Base-by-base conservation (phyloP, 192 early-diverging fungal species). In the Lobulomyces angularis region DNA sequence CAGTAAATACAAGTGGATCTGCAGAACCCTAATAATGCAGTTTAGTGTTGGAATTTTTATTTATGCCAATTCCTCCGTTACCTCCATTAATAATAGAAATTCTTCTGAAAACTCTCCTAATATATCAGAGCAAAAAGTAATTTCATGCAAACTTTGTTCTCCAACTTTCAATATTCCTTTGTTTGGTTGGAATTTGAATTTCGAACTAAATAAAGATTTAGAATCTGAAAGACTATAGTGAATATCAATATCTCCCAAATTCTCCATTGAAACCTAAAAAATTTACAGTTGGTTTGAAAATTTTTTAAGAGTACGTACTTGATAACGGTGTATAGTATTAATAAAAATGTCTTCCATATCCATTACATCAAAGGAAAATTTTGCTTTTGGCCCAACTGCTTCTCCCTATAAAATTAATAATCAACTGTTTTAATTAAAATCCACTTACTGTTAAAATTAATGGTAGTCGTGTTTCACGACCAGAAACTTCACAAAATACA, bases 281-380 rank as follows among this genome's bases (percentile, higher is more conserved):
- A 30, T 8, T 56, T 5, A 6, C n/a, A n/a, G 41, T 60, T 24
- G 24, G 3, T 36, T 6, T 14, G 50, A 45, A 42, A 35, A 37
- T 21, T 14, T 7, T 21, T 16, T 26, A n/a, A 8, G 3, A 1
- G 5, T 27, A 29, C 39, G 1, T 35, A 71, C 72, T 40, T 71
- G 59, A 43, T 66, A 77, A 23, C 28, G 46, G 43, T 77, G 75
- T 16, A 35, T 12, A 17, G 75, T 64, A 44, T 67, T 62, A 22
- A 78, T 65, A 46, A 64, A 77, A 16, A 78, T 56, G 23, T 61
- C 45, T 20, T 68, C 61, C 5, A 72, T 49, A 21, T 71, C 65
- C 22, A 78, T 37, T 20, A 59, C 18, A 27, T 69, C 66, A 35
- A 62, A 77, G 3, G 69, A 70, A 50, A 78, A 77, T 3, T 46